phyloP scores from a whole-genome alignment of 305 asterid genomes.

The Fraxinus sp. region DNA sequence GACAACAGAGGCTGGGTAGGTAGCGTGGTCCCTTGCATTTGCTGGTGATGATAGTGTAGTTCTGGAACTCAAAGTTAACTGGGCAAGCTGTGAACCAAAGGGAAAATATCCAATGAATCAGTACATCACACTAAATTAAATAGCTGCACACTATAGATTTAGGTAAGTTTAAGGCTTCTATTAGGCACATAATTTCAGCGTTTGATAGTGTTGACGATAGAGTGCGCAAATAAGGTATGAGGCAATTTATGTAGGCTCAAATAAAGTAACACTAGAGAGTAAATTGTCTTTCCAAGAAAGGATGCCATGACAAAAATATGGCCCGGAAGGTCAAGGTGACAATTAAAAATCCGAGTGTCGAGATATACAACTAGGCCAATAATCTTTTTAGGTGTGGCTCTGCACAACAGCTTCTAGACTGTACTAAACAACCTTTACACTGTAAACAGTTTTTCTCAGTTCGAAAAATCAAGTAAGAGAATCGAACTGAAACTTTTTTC shows the following conservation, averaged over 20 bases:
- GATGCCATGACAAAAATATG: neutral
- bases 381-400: neutral
- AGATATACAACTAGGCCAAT: neutral
- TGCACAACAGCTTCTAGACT: neutral
- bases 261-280: neutral
- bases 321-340: neutral
- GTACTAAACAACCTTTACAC: neutral
- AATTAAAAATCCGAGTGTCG: neutral
- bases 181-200: neutral
- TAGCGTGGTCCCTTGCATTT: slow-evolving; percentile 52
- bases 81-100: slow-evolving; percentile 44
- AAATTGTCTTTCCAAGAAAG: neutral
- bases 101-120: neutral
- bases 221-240: neutral
- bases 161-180: neutral
- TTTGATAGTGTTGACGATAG: neutral
- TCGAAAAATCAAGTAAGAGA: neutral
- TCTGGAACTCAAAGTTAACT: slow-evolving; percentile 38
- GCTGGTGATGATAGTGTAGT: slow-evolving; percentile 53
- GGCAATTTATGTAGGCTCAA: neutral
- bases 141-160: neutral
- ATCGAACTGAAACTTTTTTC: neutral
- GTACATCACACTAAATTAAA: neutral
- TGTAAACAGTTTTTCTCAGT: neutral
- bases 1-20: slow-evolving; percentile 41